phyloP scores from a whole-genome alignment of 495 filamentous ascomycete species.

The Talaromyces wortmannii region DNA sequence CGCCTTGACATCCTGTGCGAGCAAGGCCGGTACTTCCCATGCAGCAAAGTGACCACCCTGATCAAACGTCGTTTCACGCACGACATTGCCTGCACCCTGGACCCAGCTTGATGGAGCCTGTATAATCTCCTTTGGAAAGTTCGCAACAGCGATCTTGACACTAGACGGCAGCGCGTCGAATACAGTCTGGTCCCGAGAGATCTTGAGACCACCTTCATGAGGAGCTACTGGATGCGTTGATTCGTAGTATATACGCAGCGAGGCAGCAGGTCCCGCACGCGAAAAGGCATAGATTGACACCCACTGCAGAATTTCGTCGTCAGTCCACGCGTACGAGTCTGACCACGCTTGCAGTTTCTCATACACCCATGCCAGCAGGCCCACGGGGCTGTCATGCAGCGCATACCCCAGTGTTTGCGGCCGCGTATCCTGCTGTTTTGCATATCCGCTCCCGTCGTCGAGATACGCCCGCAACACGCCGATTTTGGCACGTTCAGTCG shows the following conservation, averaged over 20 bases:
- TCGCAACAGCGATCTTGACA: slow-evolving; percentile 34
- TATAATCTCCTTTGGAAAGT: slow-evolving; percentile 37
- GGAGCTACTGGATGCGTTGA: slow-evolving; percentile 12
- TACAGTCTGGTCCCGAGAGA: slow-evolving; percentile 8
- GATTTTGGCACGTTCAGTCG: slow-evolving; percentile 23
- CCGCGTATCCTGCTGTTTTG: slow-evolving; percentile 35
- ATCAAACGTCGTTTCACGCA: slow-evolving; percentile 32
- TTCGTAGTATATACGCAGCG: slow-evolving; percentile 45
- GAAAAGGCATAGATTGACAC: slow-evolving; percentile 46
- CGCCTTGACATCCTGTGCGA: slow-evolving; percentile 30
- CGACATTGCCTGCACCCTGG: slow-evolving; percentile 29
- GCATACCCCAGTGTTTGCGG: slow-evolving; percentile 46
- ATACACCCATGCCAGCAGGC: slow-evolving; percentile 47
- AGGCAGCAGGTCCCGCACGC: slow-evolving; percentile 41
- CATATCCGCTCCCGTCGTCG: slow-evolving; percentile 34
- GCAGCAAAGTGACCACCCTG: slow-evolving; percentile 47
- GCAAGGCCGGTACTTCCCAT: slow-evolving; percentile 38
- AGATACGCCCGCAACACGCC: slow-evolving; percentile 24
- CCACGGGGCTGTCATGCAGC: slow-evolving; percentile 43
- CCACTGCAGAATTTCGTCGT: slow-evolving; percentile 50
- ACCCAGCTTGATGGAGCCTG: slow-evolving; percentile 34
- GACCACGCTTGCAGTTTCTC: slow-evolving; percentile 47
- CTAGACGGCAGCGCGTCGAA: slow-evolving; percentile 8
- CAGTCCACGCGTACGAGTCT: slow-evolving; percentile 44
- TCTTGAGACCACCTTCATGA: slow-evolving; percentile 2